phyloP scores from a whole-genome alignment of 2,329 filamentous ascomycete species.

The Penicillium palitans region DNA sequence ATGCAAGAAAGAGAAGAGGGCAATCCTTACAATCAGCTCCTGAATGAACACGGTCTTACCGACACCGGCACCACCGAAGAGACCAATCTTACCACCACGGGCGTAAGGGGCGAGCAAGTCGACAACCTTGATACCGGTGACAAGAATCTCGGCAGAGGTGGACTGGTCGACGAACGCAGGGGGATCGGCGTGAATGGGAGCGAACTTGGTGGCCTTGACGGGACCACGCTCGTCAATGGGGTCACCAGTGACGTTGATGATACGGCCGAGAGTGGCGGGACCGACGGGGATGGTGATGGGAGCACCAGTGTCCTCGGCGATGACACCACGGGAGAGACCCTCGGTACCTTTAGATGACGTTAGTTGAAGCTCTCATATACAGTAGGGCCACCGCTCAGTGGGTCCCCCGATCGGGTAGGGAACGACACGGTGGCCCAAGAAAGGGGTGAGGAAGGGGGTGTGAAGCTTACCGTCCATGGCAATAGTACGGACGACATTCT shows the following conservation, averaged over 20 bases:
- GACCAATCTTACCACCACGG: conserved; percentile 99
- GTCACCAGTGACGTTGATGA: conserved; percentile 99
- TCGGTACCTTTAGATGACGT: conserved; percentile 73
- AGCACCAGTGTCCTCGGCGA: conserved; percentile 81
- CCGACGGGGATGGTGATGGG: conserved; percentile 98
- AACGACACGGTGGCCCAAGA: conserved; percentile 26
- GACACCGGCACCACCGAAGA: conserved; percentile 99
- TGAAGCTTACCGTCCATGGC: conserved; percentile 91
- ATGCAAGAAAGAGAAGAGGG: neutral
- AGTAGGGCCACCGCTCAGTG: conserved; percentile 15
- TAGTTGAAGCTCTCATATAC: conserved; percentile 16
- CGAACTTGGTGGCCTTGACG: conserved; percentile 85
- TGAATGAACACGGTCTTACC: conserved; percentile 99
- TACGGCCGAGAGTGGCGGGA: conserved; percentile 89
- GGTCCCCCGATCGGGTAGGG: conserved; percentile 21
- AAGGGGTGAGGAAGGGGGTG: conserved; percentile 9
- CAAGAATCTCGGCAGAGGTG: conserved; percentile 91
- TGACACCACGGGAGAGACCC: conserved; percentile 93
- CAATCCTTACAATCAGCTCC: conserved; percentile 79
- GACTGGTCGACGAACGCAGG: conserved; percentile 94
- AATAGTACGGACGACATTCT: conserved; percentile 99
- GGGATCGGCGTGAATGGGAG: conserved; percentile 91
- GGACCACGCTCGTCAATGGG: conserved; percentile 99
- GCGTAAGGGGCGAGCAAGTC: conserved; percentile 98
- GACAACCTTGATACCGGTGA: conserved; percentile 99